A percentile compares a stretch with the other conserved stretches of the same genome.
These are phyloP conservation scores for Zymoseptoria ardabiliae DNA, from an alignment of 2,329 filamentous ascomycete genomes.

Conservation along the genomic window DNA sequence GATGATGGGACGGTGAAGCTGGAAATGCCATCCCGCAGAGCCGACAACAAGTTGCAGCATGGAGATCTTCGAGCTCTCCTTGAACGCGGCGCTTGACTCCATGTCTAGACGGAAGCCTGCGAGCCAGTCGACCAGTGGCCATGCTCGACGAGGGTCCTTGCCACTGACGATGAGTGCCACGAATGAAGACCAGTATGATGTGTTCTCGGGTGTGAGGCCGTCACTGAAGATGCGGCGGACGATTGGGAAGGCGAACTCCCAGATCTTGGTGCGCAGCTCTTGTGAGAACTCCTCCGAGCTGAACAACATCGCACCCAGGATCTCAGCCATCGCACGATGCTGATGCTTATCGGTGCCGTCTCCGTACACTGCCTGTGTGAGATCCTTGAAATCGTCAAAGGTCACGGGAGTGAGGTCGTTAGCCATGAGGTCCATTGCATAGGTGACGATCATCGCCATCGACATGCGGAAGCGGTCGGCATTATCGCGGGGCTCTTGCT, in stretches of 20 bases:
- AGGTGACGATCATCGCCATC: conserved; percentile 77
- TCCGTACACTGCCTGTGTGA: conserved; percentile 70
- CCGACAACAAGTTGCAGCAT: conserved; percentile 80
- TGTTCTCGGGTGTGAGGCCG: conserved; percentile 87
- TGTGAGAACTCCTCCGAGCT: conserved; percentile 72
- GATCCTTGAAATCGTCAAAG: conserved; percentile 79
- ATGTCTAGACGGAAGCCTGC: conserved; percentile 85
- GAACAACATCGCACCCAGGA: conserved; percentile 75
- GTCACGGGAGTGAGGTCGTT: conserved; percentile 68
- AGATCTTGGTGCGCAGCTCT: conserved; percentile 67
- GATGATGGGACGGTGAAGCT: conserved; percentile 76
- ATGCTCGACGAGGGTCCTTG: conserved; percentile 80
- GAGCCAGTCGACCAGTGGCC: conserved; percentile 77
- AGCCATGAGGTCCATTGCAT: conserved; percentile 84
- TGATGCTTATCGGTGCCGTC: conserved; percentile 97
- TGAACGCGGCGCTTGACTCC: conserved; percentile 93
- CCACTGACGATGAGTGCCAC: conserved; percentile 81
- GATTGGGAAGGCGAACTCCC: conserved; percentile 86
- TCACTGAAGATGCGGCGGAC: conserved; percentile 82
- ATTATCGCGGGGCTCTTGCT: conserved; percentile 85
- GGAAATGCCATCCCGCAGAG: conserved; percentile 94
- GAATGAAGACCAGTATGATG: conserved; percentile 90
- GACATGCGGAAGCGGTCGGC: conserved; percentile 84
- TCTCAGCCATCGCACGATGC: conserved; percentile 90
- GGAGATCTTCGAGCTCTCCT: conserved; percentile 94